Percentiles rank a stretch among this genome's conserved stretches.
Conservation (phyloP, 2,329 filamentous ascomycete species). For the Pseudogymnoascus sp. region DNA sequence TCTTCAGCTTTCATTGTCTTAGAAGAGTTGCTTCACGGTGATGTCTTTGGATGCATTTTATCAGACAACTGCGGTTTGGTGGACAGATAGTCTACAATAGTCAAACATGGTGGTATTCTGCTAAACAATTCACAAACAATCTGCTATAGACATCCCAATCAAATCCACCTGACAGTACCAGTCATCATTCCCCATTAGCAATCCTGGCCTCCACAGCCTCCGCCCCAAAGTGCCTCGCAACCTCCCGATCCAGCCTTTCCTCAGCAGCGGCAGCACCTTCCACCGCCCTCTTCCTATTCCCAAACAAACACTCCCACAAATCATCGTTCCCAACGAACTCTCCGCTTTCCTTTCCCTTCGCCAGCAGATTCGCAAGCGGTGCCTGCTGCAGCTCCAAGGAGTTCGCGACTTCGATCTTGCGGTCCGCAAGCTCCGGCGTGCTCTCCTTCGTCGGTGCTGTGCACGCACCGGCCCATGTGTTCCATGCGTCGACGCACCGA, state of each 20-base stretch:
- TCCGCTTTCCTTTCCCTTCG: conserved; percentile 62
- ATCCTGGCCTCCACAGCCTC: conserved; percentile 47
- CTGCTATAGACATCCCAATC: background rate
- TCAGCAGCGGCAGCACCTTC: background rate
- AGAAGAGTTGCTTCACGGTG: background rate
- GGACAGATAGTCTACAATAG: background rate
- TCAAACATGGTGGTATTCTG: conserved; percentile 1
- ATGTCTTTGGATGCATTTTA: background rate
- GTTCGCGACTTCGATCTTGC: conserved; percentile 73
- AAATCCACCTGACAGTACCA: background rate
- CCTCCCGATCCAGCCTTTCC: conserved; percentile 20
- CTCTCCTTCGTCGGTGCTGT: conserved; percentile 37
- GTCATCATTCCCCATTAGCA: background rate
- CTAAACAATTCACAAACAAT: background rate
- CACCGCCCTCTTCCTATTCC: conserved; percentile 29
- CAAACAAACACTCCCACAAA: conserved; percentile 85
- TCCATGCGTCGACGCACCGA: conserved; percentile 72
- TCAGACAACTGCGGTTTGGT: background rate
- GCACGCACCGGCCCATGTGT: conserved; percentile 52
- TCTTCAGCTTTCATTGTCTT: too few species aligned
- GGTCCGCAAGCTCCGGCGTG: conserved; percentile 42
- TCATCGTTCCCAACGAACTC: conserved; percentile 75
- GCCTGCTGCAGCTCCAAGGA: conserved; percentile 75
- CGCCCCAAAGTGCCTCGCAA: conserved; percentile 37
- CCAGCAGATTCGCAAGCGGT: conserved; percentile 62